Conservation (phyloP, 1,139 yeast genomes). For the Blastobotrys raffinosifermentans region DNA sequence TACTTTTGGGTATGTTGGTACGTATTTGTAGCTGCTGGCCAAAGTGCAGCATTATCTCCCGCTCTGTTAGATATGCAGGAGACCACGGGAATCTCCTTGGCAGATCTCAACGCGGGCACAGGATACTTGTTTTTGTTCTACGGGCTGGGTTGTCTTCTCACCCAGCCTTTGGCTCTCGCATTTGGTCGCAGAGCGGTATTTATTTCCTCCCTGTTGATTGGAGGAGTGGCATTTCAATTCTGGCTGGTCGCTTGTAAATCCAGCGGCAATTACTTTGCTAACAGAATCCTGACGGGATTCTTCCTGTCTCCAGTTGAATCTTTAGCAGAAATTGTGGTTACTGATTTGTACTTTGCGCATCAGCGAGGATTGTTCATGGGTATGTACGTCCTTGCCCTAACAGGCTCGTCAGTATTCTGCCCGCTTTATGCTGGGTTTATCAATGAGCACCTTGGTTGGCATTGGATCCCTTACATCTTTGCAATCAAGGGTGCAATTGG, state of each 20-base stretch:
- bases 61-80: conserved; percentile 39
- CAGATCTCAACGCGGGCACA: conserved; percentile 45
- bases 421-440: conserved; percentile 74
- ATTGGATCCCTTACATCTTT: conserved; percentile 81
- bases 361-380: conserved; percentile 74
- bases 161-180: conserved; percentile 48
- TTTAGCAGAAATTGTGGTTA: conserved; percentile 41
- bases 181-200: conserved; percentile 51
- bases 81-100: conserved; percentile 38
- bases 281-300: conserved; percentile 42
- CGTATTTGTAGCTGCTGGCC: conserved; percentile 41
- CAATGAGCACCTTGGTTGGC: conserved; percentile 49
- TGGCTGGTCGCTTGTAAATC: conserved; percentile 28
- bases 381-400: conserved; percentile 66
- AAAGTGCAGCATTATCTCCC: conserved; percentile 42
- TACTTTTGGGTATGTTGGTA: conserved; percentile 34
- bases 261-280: conserved; percentile 34
- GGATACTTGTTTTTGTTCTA: conserved; percentile 45
- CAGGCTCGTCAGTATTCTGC: conserved; percentile 71
- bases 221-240: too few species aligned
- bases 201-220: conserved; percentile 29
- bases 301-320: conserved; percentile 53
- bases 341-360: conserved; percentile 54
- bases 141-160: conserved; percentile 45
- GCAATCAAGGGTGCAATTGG: conserved; percentile 60